Conservation (phyloP, 1,284 basidiomycete genomes). For the Austroboletus sp. region DNA sequence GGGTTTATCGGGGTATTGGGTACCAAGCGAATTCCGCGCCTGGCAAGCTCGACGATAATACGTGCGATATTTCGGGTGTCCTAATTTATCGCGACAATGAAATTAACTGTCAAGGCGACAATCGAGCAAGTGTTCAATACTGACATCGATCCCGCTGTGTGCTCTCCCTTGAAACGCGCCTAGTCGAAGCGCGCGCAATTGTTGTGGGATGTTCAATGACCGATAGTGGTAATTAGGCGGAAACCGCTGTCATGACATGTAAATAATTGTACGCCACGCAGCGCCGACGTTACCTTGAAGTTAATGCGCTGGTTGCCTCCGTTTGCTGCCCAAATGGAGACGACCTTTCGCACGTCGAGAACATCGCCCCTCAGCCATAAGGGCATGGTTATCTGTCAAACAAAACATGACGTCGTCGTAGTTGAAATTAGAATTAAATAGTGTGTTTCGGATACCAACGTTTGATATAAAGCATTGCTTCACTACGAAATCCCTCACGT, state of each 20-base stretch:
- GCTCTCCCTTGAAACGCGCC: slow-evolving; percentile 70
- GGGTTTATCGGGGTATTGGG: slow-evolving; percentile 69
- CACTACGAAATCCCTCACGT: slow-evolving; percentile 78
- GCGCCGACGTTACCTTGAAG: slow-evolving; percentile 21
- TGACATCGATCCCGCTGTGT: slow-evolving; percentile 83
- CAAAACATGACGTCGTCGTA: slow-evolving; percentile 6
- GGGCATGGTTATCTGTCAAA: slow-evolving; percentile 56
- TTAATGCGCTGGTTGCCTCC: slow-evolving; percentile 22
- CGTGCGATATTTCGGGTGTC: slow-evolving; percentile 82
- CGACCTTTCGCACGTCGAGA: slow-evolving; percentile 60
- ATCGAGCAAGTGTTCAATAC: slow-evolving; percentile 32
- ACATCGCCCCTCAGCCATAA: slow-evolving; percentile 64
- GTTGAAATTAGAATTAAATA: slow-evolving; percentile 30
- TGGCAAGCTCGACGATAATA: slow-evolving; percentile 68
- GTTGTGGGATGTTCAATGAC: slow-evolving; percentile 57
- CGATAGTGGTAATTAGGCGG: slow-evolving; percentile 18
- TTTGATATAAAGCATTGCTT: slow-evolving; percentile 84
- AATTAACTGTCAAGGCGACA: slow-evolving; percentile 12
- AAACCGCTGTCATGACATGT: slow-evolving; percentile 11
- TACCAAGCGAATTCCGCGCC: slow-evolving; percentile 57
- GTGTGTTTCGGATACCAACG: slow-evolving; percentile 39
- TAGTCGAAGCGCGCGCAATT: slow-evolving; percentile 54
- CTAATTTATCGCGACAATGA: slow-evolving; percentile 36
- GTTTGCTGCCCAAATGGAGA: slow-evolving; percentile 40
- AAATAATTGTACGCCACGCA: slow-evolving; percentile 13